Conservation (phyloP, 2,329 filamentous ascomycete species). For the Magnaporthiopsis rhizophila region DNA sequence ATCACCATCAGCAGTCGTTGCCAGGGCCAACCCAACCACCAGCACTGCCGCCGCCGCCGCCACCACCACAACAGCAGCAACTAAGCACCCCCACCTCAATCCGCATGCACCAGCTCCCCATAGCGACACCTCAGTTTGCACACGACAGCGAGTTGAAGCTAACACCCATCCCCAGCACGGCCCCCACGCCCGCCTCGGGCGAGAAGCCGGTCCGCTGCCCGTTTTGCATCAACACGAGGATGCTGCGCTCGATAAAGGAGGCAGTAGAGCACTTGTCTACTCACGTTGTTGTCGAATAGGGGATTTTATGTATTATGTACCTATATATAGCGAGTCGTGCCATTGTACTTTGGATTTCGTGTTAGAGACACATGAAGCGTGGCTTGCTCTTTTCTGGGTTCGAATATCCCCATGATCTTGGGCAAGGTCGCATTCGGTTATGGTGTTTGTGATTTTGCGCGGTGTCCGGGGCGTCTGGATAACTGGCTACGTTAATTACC, state of each 20-base stretch:
- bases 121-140: not conserved
- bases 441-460: no score
- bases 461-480: no score
- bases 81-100: not conserved
- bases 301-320: no score
- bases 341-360: not conserved
- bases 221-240: conserved; percentile 53
- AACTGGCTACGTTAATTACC: no score
- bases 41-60: not conserved
- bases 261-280: conserved; percentile 56
- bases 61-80: not conserved
- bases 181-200: conserved; percentile 19
- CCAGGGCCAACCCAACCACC: no score
- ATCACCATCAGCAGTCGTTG: not conserved
- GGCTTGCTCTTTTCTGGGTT: not conserved
- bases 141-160: conserved; percentile 35
- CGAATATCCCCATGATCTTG: no score
- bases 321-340: not conserved
- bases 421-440: no score
- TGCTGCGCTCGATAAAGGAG: conserved; percentile 53
- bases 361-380: not conserved
- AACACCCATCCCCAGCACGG: conserved; percentile 43
- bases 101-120: not conserved
- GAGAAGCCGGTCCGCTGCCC: conserved; percentile 49
- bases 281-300: conserved; percentile 46